Base-by-base conservation (phyloP, 345 rosid species). In the Lumnitzera littorea region DNA sequence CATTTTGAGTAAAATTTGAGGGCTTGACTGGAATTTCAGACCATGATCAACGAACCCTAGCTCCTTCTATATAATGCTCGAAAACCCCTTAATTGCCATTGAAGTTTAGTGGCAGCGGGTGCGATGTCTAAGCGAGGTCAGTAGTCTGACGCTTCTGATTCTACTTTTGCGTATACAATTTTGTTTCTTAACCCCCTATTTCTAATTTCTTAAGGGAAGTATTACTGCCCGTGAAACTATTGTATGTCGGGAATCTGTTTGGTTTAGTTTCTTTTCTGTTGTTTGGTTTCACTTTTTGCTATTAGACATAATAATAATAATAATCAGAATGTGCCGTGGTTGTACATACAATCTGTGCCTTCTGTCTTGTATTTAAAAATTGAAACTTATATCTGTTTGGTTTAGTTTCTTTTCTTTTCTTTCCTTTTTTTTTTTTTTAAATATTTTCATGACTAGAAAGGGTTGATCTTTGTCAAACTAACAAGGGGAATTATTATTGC, bases 51-150 rank as follows among this genome's bases (percentile, higher is more conserved):
- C 13, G 46, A 62, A 47, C 56, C 15, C 50, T 46, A 12, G 0
- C 23, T 23, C 23, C 55, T 29, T 36, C 10, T 36, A 36, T 36
- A 36, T 36, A 36, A 36, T 36, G 43, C n/a, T 13, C 12, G 50
- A 14, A 13, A 51, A 57, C 48, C 50, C 68, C 68, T 62, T 65
- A 49, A 51, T 41, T 5, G 41, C 11, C 24, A 9, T 13, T 13
- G 54, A 5, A 9, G 11, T n/a, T 48, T 27, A 56, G 36, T 23
- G 5, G 24, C 43, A 20, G 61, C 58, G 53, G 70, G 24, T 50
- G 55, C 53, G 55, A 24, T 67, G 71, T 67, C 71, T 56, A 67
- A 67, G 71, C 71, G 71, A 61, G 71, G 71, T 67, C 16, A 12
- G 61, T n/a, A 11, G 24, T 20, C 24, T 66, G 15, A 15, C 11